These are phyloP conservation scores for Hymenoscyphus scutula DNA, from an alignment of 2,329 filamentous ascomycete species.

Conservation along the genomic window DNA sequence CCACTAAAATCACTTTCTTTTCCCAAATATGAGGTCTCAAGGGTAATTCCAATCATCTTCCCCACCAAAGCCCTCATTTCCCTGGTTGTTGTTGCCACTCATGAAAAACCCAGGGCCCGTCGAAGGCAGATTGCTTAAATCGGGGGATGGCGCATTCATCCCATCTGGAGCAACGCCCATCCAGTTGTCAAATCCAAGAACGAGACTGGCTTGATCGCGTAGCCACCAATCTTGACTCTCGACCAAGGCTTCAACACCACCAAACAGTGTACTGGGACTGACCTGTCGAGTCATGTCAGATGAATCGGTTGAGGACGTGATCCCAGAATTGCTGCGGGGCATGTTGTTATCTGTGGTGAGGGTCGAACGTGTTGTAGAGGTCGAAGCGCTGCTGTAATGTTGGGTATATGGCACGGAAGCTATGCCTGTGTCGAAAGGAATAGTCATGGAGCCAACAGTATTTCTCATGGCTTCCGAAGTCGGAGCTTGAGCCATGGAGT, in stretches of 20 bases:
- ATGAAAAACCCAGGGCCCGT: conserved; percentile 10
- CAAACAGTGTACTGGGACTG: conserved; percentile 52
- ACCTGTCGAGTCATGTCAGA: conserved; percentile 36
- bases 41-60: conserved; percentile 16
- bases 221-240: conserved; percentile 66
- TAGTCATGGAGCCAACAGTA: conserved; percentile 19
- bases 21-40: neutral
- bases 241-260: conserved; percentile 58
- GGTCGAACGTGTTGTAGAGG: conserved; percentile 14
- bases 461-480: conserved; percentile 7
- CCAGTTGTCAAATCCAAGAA: conserved; percentile 63
- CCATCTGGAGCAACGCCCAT: conserved; percentile 25
- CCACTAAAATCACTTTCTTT: neutral
- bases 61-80: conserved; percentile 8
- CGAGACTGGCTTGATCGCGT: conserved; percentile 59
- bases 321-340: conserved; percentile 21
- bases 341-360: conserved; percentile 18
- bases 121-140: conserved; percentile 1
- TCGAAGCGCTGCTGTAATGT: conserved; percentile 18
- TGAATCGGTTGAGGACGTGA: conserved; percentile 16
- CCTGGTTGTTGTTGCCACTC: neutral
- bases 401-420: conserved; percentile 25
- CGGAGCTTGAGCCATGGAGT: neutral
- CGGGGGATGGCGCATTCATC: conserved; percentile 5
- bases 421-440: conserved; percentile 19